Evolutionary conservation across 192 early-diverging fungal genomes (phyloP).

Genomic region (Coemansia sp.): DNA sequence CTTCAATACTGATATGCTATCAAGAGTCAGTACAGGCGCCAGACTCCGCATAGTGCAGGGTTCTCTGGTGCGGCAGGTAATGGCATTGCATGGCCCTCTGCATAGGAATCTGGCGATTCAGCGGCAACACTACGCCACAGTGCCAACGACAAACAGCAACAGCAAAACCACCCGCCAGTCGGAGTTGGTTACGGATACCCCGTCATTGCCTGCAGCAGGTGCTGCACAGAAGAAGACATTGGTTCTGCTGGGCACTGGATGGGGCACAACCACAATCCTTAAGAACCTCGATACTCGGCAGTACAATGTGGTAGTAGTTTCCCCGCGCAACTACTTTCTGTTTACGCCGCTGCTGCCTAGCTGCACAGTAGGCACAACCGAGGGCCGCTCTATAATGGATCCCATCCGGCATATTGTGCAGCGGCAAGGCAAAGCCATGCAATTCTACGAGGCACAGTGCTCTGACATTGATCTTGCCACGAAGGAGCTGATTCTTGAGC

Average conservation of each 20-base stretch:
- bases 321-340: conserved; percentile 83
- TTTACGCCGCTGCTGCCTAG: conserved; percentile 89
- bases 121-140: too few species aligned
- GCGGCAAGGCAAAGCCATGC: conserved; percentile 73
- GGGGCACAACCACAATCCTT: conserved; percentile 70
- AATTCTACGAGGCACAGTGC: conserved; percentile 83
- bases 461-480: conserved; percentile 78
- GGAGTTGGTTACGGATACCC: not conserved
- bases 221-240: conserved; percentile 37
- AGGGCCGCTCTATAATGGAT: conserved; percentile 84
- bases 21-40: too few species aligned
- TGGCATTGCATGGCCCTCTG: too few species aligned
- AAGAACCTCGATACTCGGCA: conserved; percentile 63
- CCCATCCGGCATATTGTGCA: conserved; percentile 77
- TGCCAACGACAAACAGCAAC: not conserved
- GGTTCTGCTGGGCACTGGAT: conserved; percentile 54
- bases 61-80: too few species aligned
- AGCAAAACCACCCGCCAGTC: too few species aligned
- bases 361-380: conserved; percentile 81
- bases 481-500: conserved; percentile 77
- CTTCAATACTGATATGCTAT: too few species aligned
- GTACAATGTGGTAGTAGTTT: conserved; percentile 75
- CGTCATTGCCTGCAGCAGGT: not conserved
- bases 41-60: too few species aligned
- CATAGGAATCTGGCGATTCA: too few species aligned